Conservation (phyloP, 805 yeast genomes). For the Ogataea philodendri region DNA sequence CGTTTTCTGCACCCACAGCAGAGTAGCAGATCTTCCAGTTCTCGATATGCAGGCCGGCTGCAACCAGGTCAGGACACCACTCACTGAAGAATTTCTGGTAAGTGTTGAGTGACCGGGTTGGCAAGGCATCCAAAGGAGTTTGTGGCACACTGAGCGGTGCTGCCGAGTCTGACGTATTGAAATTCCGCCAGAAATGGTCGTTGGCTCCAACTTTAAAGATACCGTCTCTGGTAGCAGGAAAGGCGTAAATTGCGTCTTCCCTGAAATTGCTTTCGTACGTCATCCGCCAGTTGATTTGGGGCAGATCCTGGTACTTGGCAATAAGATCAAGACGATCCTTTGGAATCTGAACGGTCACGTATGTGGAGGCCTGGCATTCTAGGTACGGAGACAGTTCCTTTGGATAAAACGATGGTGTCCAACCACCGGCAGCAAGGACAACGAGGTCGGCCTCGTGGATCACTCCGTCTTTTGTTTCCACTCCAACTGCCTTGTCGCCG, state of each 20-base stretch:
- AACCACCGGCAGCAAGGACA: slow-evolving; percentile 23
- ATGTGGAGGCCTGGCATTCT: no score
- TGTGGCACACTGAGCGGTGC: slow-evolving; percentile 10
- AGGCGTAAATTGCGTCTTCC: slow-evolving; percentile 16
- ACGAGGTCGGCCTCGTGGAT: slow-evolving; percentile 21
- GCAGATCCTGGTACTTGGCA: slow-evolving; percentile 25
- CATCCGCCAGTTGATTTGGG: slow-evolving; percentile 20
- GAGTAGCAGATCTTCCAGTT: slow-evolving; percentile 19
- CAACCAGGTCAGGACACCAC: slow-evolving; percentile 7
- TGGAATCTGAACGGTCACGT: slow-evolving; percentile 22
- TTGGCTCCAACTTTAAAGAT: slow-evolving; percentile 16
- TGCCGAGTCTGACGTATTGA: background rate
- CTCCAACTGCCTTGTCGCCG: slow-evolving; percentile 19
- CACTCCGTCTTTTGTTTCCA: slow-evolving; percentile 26
- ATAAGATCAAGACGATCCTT: slow-evolving; percentile 23
- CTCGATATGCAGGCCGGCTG: slow-evolving; percentile 4
- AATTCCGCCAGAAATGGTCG: slow-evolving; percentile 15
- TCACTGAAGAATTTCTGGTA: slow-evolving; percentile 12
- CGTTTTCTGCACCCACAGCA: slow-evolving; percentile 25
- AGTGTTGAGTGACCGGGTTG: slow-evolving; percentile 9
- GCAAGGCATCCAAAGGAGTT: slow-evolving; percentile 8
- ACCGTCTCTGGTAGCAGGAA: slow-evolving; percentile 21
- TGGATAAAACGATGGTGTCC: slow-evolving; percentile 22
- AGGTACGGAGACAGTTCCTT: no score
- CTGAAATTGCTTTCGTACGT: slow-evolving; percentile 14